Conservation (phyloP, 1,284 basidiomycete genomes). For the Papiliotrema nemorosa region DNA sequence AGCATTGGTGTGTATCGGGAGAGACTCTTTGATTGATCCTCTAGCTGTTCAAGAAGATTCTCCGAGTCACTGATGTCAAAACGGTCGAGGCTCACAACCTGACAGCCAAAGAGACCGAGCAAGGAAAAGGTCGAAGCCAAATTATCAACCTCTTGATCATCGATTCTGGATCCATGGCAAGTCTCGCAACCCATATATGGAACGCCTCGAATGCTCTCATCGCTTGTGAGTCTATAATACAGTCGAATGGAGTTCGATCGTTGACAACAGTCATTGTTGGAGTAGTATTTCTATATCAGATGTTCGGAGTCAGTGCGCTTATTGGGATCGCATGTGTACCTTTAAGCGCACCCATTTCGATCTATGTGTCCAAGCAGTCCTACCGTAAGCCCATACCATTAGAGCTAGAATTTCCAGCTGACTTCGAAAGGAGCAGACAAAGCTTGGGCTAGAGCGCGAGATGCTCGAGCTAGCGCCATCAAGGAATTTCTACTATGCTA, state of each 20-base stretch:
- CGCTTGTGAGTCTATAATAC: constrained; percentile 24
- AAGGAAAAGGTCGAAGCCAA: constrained; percentile 32
- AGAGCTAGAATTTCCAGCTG: background rate
- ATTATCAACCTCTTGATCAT: constrained; percentile 46
- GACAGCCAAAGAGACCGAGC: constrained; percentile 19
- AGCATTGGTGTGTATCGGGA: constrained; percentile 34
- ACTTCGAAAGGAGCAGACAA: constrained; percentile 40
- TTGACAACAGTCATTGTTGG: constrained; percentile 35
- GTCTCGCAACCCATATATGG: constrained; percentile 37
- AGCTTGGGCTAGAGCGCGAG: constrained; percentile 33
- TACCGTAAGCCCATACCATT: constrained; percentile 31
- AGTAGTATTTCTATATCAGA: constrained; percentile 34
- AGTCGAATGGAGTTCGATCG: background rate
- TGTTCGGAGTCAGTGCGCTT: constrained; percentile 43
- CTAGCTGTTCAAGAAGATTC: constrained; percentile 45
- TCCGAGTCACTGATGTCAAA: constrained; percentile 41
- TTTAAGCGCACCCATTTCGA: constrained; percentile 27
- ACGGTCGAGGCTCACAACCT: constrained; percentile 41
- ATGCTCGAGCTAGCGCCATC: constrained; percentile 41
- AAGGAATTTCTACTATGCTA: constrained; percentile 45
- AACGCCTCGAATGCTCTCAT: constrained; percentile 34
- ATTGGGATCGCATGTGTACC: constrained; percentile 42
- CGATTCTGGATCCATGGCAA: constrained; percentile 34
- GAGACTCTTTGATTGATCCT: background rate
- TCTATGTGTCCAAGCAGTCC: constrained; percentile 30